Conservation (phyloP, 129 eudicot genomes). For the Centella asiatica region DNA sequence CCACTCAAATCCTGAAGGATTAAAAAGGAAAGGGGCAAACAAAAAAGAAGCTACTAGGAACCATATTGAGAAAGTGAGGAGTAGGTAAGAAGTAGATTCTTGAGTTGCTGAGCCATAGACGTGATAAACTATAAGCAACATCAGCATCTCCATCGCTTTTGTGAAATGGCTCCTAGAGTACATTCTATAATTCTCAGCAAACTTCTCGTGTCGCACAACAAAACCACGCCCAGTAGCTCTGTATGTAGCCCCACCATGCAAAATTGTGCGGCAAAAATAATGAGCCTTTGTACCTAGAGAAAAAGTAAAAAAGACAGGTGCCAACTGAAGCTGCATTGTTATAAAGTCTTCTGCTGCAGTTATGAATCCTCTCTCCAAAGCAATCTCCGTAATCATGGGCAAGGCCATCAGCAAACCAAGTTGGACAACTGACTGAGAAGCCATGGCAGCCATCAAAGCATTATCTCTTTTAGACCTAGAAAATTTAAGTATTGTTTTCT, state of each 20-base stretch:
- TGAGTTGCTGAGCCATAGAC: conserved; percentile 45
- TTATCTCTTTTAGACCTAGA: conserved; percentile 65
- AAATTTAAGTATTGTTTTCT: conserved; percentile 50
- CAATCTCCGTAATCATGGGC: conserved; percentile 98
- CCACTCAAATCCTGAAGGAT: conserved; percentile 98
- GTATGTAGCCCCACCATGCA: conserved; percentile 97
- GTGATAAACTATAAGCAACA: conserved; percentile 62
- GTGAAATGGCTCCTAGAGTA: conserved; percentile 97
- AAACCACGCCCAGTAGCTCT: conserved; percentile 99
- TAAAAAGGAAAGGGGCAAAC: conserved; percentile 94
- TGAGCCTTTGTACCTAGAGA: conserved; percentile 93
- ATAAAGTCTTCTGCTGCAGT: conserved; percentile 74
- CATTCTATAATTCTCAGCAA: conserved; percentile 97
- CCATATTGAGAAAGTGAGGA: conserved; percentile 81
- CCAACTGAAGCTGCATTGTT: conserved; percentile 88
- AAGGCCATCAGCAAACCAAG: conserved; percentile 80
- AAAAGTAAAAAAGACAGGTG: conserved; percentile 92
- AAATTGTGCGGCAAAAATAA: conserved; percentile 80
- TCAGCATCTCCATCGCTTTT: conserved; percentile 65
- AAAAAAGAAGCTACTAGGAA: conserved; percentile 78
- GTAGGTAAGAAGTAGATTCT: conserved; percentile 22
- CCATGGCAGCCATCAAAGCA: conserved; percentile 75
- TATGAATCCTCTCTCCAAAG: conserved; percentile 86
- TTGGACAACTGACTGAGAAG: conserved; percentile 83
- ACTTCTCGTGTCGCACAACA: conserved; percentile 91